Base-by-base conservation (phyloP, 1,284 basidiomycete species). In the Fomitopsis schrenkii region DNA sequence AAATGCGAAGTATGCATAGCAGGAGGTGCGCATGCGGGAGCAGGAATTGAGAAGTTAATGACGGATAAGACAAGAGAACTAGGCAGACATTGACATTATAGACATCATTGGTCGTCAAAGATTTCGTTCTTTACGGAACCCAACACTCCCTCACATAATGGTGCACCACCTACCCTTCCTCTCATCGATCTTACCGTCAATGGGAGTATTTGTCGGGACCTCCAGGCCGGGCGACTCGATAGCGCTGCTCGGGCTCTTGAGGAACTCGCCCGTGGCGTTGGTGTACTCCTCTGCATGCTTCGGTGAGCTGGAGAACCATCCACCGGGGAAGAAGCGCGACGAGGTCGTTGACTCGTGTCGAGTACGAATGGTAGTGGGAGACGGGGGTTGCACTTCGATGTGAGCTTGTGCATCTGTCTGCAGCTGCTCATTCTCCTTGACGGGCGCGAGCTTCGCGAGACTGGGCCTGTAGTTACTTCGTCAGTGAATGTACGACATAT, bases 301-400 rank as follows among this genome's bases (percentile, higher is more conserved):
- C 52, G 69, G 68, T 17, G 69, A 68, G 40, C 72, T 74, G 1
- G 80, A 80, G 72, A 82, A 83, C 83, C 83, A 84, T 5, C 79
- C 81, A 38, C 83, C 83, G 15, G 82, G 82, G 77, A 84, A 82
- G 71, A 82, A 80, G 55, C 79, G 76, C 14, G 82, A 83, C 19
- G 83, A 84, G 7, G 82, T 73, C 0, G 81, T 79, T 2, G 83
- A 84, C 66, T 82, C 81, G 4, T 77, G 72, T 50, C 83, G 72
- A 19, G 75, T 73, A 45, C 83, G 82, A 26, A 60, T 44, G 15
- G 62, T 62, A 8, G 68, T 60, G 15, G 68, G 67, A 19, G 72
- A 67, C 3, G 63, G 19, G 14, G 63, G 50, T 9, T 66, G 66
- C 4, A 62, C 55, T 19, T 66, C 63, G n/a, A 59, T 46, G 26